phyloP scores from a whole-genome alignment of 768 basidiomycete species.

The Suillus cothurnatus region DNA sequence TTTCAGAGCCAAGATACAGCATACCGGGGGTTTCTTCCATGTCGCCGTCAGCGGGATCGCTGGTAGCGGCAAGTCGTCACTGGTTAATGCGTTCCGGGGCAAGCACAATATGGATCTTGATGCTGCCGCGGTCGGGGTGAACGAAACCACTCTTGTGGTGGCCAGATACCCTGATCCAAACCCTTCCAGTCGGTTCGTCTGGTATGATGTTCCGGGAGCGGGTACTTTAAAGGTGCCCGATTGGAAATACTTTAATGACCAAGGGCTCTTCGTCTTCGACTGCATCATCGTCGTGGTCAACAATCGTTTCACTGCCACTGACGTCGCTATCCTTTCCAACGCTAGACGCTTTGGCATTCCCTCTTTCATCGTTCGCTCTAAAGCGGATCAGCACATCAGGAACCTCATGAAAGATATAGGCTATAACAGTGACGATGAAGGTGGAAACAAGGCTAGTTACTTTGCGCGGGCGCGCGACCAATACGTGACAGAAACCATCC shows the following conservation, averaged over 20 bases:
- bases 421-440: constrained; percentile 21
- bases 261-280: constrained; percentile 32
- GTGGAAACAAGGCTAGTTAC: constrained; percentile 6
- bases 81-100: constrained; percentile 28
- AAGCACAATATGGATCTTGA: constrained; percentile 17
- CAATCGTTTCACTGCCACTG: constrained; percentile 29
- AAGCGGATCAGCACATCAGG: constrained; percentile 35
- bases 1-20: constrained; percentile 7
- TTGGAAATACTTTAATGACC: constrained; percentile 32
- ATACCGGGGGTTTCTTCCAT: constrained; percentile 17
- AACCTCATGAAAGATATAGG: constrained; percentile 28
- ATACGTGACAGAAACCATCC: constrained; percentile 11
- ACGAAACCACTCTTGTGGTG: constrained; percentile 25
- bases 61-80: constrained; percentile 20
- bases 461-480: constrained; percentile 11
- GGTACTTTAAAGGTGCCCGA: constrained; percentile 26
- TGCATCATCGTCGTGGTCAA: constrained; percentile 27
- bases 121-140: constrained; percentile 28
- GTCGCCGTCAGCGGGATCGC: constrained; percentile 15
- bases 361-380: constrained; percentile 35
- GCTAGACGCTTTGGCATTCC: constrained; percentile 28
- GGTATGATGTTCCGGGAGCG: constrained; percentile 35
- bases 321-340: constrained; percentile 27
- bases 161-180: constrained; percentile 23
- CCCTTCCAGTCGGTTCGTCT: constrained; percentile 20